phyloP scores from a whole-genome alignment of 768 basidiomycete genomes.

The Neoboletus subvelutipes region DNA sequence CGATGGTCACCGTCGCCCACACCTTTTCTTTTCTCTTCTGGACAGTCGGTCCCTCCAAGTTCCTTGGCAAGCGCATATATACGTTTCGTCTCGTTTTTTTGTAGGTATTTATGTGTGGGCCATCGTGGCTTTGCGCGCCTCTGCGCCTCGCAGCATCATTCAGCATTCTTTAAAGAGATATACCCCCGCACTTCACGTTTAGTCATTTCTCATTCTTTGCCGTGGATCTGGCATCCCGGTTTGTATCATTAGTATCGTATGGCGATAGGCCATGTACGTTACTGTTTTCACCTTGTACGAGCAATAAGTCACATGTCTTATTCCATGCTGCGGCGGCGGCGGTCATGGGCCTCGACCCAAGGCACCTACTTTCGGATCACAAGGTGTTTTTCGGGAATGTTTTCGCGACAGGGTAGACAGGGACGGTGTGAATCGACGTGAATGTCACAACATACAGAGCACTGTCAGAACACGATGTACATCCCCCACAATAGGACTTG shows the following conservation, averaged over 20 bases:
- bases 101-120: conserved; percentile 22
- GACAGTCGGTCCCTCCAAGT: not conserved
- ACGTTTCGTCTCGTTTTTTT: conserved; percentile 1
- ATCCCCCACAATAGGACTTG: conserved; percentile 1
- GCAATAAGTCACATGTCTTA: too few species aligned
- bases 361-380: too few species aligned
- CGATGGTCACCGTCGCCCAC: conserved; percentile 4
- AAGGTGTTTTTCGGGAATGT: too few species aligned
- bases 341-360: too few species aligned
- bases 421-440: not conserved
- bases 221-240: conserved; percentile 23
- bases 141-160: conserved; percentile 14
- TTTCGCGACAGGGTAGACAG: not conserved
- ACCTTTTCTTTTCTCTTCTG: conserved; percentile 1
- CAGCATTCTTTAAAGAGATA: conserved; percentile 10
- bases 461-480: not conserved
- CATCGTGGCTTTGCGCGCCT: conserved; percentile 10
- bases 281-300: conserved; percentile 1
- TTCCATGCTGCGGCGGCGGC: too few species aligned
- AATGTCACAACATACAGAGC: not conserved
- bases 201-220: not conserved
- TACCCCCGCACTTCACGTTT: conserved; percentile 21
- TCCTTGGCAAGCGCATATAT: conserved; percentile 1
- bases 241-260: conserved; percentile 19
- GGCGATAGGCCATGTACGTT: conserved; percentile 19